Conservation (phyloP, 2,329 filamentous ascomycete species). For the Cadophora sp. region DNA sequence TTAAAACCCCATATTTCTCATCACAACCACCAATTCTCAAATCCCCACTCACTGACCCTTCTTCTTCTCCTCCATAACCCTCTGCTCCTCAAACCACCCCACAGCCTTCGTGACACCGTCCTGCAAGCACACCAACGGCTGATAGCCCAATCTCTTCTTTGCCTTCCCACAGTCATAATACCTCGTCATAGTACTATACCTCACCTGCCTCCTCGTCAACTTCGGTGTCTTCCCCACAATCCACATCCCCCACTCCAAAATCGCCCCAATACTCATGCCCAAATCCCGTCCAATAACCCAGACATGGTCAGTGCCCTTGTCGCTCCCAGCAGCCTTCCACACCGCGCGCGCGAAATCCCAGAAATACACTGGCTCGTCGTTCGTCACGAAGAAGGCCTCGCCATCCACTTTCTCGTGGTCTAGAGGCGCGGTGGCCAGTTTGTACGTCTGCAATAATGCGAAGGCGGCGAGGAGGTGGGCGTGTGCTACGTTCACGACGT, state of each 20-base stretch:
- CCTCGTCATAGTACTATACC: constrained; percentile 75
- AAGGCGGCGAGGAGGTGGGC: constrained; percentile 81
- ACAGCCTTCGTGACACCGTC: constrained; percentile 59
- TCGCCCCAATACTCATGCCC: constrained; percentile 58
- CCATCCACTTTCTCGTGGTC: constrained; percentile 80
- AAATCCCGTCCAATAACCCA: constrained; percentile 61
- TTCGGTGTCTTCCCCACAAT: constrained; percentile 60
- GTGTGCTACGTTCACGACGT: constrained; percentile 73
- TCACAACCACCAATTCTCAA: background rate
- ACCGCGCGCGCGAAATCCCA: constrained; percentile 86
- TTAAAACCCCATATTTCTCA: background rate
- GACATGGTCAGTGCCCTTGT: constrained; percentile 59
- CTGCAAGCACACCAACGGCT: constrained; percentile 69
- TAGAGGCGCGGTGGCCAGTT: constrained; percentile 60
- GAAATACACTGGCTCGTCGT: constrained; percentile 87
- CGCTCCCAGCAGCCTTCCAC: constrained; percentile 68
- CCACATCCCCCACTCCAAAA: constrained; percentile 59
- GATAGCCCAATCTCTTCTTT: constrained; percentile 72
- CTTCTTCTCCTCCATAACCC: constrained; percentile 38
- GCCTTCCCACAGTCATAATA: constrained; percentile 83
- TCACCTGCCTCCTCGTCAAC: constrained; percentile 54
- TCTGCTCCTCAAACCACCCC: constrained; percentile 38
- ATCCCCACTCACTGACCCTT: constrained; percentile 37
- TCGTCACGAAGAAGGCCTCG: constrained; percentile 89
- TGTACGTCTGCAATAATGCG: constrained; percentile 51